A percentile compares a stretch with the other conserved stretches of the same genome.
Conservation (phyloP, 2,329 filamentous ascomycete species). For the Kalmusia sp. region DNA sequence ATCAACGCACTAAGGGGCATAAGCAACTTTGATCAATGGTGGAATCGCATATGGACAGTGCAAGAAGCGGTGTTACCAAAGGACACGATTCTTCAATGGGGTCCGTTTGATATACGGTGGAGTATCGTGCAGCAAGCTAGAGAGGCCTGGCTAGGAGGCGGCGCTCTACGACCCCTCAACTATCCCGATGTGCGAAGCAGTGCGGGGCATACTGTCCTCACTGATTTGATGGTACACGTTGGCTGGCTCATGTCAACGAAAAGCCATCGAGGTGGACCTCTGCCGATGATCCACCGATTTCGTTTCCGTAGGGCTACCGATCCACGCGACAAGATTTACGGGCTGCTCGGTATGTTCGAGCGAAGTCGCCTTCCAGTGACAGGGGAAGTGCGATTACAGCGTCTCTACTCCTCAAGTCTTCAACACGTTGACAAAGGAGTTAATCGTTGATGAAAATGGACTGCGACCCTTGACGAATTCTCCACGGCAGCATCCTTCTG, state of each 20-base stretch:
- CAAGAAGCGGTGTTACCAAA: constrained; percentile 1
- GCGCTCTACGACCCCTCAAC: background rate
- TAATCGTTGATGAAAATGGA: background rate
- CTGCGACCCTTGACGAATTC: background rate
- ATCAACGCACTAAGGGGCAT: background rate
- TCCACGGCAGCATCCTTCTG: background rate
- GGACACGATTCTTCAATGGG: background rate
- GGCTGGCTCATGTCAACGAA: background rate
- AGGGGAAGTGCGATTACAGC: background rate
- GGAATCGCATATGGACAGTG: background rate
- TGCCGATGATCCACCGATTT: constrained; percentile 1
- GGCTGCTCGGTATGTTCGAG: background rate
- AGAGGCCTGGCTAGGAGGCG: background rate
- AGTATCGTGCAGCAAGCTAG: background rate
- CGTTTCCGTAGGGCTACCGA: background rate
- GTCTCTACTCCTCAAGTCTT: background rate
- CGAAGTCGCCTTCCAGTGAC: background rate
- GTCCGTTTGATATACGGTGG: background rate
- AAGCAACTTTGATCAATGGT: background rate
- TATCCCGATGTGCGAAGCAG: no score
- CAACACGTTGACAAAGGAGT: background rate
- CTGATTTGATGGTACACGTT: background rate
- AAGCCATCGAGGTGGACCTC: background rate
- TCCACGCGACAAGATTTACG: constrained; percentile 1
- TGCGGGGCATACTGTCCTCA: background rate